A percentile compares a stretch with the other conserved stretches of the same genome.
phyloP scores from a whole-genome alignment of 495 filamentous ascomycete species.

The Aspergillus mulundensis region DNA sequence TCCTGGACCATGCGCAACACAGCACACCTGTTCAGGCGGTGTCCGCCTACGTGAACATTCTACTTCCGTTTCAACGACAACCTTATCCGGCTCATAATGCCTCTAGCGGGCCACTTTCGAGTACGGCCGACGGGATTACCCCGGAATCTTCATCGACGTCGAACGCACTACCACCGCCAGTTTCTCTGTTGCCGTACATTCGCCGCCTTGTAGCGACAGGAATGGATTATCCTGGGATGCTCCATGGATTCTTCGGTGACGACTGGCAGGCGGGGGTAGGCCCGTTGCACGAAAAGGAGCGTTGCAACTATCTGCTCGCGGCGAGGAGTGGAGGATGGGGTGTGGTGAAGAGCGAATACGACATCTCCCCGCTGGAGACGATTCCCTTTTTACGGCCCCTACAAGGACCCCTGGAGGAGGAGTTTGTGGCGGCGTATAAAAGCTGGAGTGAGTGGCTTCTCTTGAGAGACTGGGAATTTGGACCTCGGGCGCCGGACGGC shows the following conservation, averaged over 20 bases:
- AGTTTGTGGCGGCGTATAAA: conserved; percentile 79
- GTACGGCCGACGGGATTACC: conserved; percentile 11
- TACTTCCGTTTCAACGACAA: conserved; percentile 48
- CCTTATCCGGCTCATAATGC: conserved; percentile 18
- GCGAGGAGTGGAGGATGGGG: conserved; percentile 90
- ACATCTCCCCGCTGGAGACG: conserved; percentile 72
- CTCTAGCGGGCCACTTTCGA: conserved; percentile 12
- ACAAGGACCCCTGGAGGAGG: conserved; percentile 65
- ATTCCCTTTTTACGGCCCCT: conserved; percentile 84
- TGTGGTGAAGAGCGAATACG: conserved; percentile 82
- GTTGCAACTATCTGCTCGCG: conserved; percentile 91
- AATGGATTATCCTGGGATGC: conserved; percentile 75
- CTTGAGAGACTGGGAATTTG: conserved; percentile 61
- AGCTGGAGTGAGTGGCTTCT: conserved; percentile 51
- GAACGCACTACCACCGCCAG: conserved; percentile 36
- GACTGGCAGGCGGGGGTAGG: conserved; percentile 79
- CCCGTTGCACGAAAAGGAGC: conserved; percentile 80
- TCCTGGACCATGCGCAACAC: conserved; percentile 89
- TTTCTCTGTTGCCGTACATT: conserved; percentile 84
- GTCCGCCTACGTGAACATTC: conserved; percentile 87
- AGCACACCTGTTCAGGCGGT: conserved; percentile 77
- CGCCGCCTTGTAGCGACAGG: conserved; percentile 88
- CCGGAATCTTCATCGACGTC: conserved; percentile 16
- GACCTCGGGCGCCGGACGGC: conserved; percentile 51
- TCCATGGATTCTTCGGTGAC: conserved; percentile 94